A percentile compares a stretch with the other conserved stretches of the same genome.
Evolutionary conservation across 2,329 filamentous ascomycete genomes (phyloP).

Genomic region (Claviceps maximensis): DNA sequence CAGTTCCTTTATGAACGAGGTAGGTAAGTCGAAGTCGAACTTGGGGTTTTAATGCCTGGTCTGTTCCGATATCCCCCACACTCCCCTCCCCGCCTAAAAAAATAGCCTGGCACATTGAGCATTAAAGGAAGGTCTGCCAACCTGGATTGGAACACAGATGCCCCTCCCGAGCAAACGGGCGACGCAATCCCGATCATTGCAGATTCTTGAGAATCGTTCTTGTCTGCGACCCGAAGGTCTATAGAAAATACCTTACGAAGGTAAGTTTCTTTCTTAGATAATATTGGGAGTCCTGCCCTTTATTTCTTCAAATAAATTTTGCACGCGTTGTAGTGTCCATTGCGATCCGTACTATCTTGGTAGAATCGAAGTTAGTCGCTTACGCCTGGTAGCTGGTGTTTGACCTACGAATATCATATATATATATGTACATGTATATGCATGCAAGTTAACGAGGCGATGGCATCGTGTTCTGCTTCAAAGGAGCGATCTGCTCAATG

Average conservation of each 20-base stretch:
- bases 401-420: background rate
- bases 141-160: background rate
- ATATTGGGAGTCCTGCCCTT: background rate
- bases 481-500: conserved; percentile 52
- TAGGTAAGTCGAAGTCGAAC: background rate
- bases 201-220: background rate
- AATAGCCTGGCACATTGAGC: no score
- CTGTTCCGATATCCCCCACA: background rate
- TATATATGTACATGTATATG: background rate
- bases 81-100: background rate
- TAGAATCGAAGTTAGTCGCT: background rate
- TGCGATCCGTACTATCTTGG: background rate
- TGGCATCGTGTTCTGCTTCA: conserved; percentile 29
- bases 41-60: no score
- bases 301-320: background rate
- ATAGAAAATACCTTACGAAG: no score
- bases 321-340: background rate
- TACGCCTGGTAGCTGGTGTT: no score
- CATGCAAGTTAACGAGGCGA: conserved; percentile 11
- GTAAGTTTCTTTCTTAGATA: background rate
- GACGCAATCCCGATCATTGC: background rate
- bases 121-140: background rate
- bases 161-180: background rate
- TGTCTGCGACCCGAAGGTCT: background rate
- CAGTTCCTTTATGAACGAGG: background rate